Percentiles rank a stretch among this genome's conserved stretches.
phyloP scores from a whole-genome alignment of 2,329 filamentous ascomycete genomes.

The Claviceps spartinae region DNA sequence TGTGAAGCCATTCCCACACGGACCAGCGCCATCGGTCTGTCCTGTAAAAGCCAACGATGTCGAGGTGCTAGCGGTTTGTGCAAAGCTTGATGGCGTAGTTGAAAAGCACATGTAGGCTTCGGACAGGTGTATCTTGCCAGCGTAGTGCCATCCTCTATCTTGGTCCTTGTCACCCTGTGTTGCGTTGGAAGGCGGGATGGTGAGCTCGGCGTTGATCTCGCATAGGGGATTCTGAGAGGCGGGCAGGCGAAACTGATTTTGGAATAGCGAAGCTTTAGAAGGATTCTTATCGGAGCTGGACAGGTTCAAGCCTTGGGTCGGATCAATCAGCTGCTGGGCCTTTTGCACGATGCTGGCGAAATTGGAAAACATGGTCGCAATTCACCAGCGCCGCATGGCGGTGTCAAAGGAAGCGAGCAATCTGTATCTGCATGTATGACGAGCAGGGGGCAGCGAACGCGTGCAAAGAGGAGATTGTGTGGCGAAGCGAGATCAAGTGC shows the following conservation, averaged over 20 bases:
- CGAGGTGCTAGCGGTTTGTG: slow-evolving; percentile 63
- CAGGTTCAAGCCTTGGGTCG: slow-evolving; percentile 61
- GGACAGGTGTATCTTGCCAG: slow-evolving; percentile 83
- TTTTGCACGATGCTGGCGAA: slow-evolving; percentile 78
- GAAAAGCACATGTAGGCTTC: slow-evolving; percentile 96
- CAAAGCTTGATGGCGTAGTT: slow-evolving; percentile 78
- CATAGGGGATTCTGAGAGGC: slow-evolving; percentile 84
- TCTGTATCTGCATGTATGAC: slow-evolving; percentile 1
- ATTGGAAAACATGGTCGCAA: slow-evolving; percentile 43
- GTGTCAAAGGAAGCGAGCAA: slow-evolving; percentile 4
- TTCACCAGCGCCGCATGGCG: slow-evolving; percentile 28
- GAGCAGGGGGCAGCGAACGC: neutral
- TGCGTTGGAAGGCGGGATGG: slow-evolving; percentile 60
- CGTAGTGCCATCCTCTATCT: slow-evolving; percentile 73
- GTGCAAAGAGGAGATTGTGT: neutral
- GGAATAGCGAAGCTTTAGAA: slow-evolving; percentile 85
- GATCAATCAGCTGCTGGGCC: slow-evolving; percentile 89
- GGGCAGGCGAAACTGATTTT: slow-evolving; percentile 90
- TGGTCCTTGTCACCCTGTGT: slow-evolving; percentile 58
- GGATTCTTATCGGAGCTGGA: slow-evolving; percentile 66
- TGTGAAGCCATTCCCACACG: slow-evolving; percentile 90
- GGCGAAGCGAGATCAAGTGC: neutral
- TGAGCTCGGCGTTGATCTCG: slow-evolving; percentile 93
- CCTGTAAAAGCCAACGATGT: slow-evolving; percentile 79
- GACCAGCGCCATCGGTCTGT: slow-evolving; percentile 83